These are phyloP conservation scores for Cyclotella distinguenda DNA, from an alignment of 108 stramenopile species.

Conservation along the genomic window DNA sequence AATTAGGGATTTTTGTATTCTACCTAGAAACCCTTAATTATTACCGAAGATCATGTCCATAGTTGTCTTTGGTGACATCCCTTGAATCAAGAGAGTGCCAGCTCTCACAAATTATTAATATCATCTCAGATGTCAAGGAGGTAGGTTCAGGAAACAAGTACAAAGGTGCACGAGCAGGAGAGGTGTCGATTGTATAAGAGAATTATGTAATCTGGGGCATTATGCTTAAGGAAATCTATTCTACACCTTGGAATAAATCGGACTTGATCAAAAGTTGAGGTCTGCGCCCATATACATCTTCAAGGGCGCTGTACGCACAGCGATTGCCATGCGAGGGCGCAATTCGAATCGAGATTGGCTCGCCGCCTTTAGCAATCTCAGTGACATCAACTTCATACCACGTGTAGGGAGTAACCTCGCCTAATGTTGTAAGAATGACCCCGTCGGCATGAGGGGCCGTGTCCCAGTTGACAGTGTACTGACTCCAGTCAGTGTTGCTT, in stretches of 20 bases:
- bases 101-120: no score
- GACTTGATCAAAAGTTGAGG: conserved; percentile 40
- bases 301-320: conserved; percentile 29
- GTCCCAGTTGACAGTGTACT: conserved; percentile 31
- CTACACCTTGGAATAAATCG: conserved; percentile 26
- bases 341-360: conserved; percentile 36
- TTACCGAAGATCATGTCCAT: no score
- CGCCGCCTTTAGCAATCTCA: conserved; percentile 28
- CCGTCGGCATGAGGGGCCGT: conserved; percentile 36
- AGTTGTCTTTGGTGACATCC: no score
- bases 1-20: no score
- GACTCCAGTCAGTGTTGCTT: conserved; percentile 25
- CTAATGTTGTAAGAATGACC: conserved; percentile 25
- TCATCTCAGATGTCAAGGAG: no score
- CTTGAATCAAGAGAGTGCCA: no score
- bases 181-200: no score
- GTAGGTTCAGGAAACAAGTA: no score
- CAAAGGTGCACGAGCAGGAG: no score
- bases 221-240: no score
- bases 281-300: conserved; percentile 32
- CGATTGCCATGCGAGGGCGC: conserved; percentile 40
- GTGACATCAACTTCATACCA: conserved; percentile 42
- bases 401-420: conserved; percentile 33
- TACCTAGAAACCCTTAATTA: no score
- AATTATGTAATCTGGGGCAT: no score